These are phyloP conservation scores for Stereocaulon alpinum DNA, from an alignment of 495 filamentous ascomycete species.

Conservation along the genomic window DNA sequence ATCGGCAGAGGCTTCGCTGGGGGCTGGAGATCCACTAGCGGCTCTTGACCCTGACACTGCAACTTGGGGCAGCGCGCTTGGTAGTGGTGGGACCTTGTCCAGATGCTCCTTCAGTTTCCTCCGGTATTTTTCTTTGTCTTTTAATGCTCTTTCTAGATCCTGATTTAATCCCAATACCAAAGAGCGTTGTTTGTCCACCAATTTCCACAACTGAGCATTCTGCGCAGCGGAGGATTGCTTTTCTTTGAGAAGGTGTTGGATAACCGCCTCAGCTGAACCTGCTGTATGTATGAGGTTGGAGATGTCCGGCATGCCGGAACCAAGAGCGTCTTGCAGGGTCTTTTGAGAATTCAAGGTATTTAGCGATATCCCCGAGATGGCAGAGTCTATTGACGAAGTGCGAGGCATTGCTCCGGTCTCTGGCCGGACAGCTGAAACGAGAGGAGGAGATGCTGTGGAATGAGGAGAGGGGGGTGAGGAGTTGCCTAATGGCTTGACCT, in stretches of 20 bases:
- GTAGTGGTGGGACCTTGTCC: slow-evolving; percentile 39
- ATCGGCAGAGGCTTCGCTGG: slow-evolving; percentile 19
- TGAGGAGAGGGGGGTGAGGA: slow-evolving; percentile 23
- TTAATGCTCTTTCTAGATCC: slow-evolving; percentile 81
- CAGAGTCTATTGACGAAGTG: slow-evolving; percentile 91
- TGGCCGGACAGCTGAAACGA: slow-evolving; percentile 19
- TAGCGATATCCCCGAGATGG: slow-evolving; percentile 78
- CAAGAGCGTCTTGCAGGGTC: slow-evolving; percentile 45
- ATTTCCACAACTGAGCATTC: slow-evolving; percentile 85
- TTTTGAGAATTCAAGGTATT: slow-evolving; percentile 51
- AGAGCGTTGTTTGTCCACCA: slow-evolving; percentile 91
- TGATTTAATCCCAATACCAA: slow-evolving; percentile 92
- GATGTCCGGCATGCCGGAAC: slow-evolving; percentile 49
- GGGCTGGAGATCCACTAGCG: slow-evolving; percentile 18
- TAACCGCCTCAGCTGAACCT: slow-evolving; percentile 80
- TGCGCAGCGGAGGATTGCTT: slow-evolving; percentile 80
- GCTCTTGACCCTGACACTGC: slow-evolving; percentile 7
- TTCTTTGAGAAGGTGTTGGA: slow-evolving; percentile 80
- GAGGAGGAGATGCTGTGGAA: slow-evolving; percentile 16
- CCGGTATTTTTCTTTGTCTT: slow-evolving; percentile 89
- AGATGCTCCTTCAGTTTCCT: slow-evolving; percentile 77
- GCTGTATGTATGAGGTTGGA: slow-evolving; percentile 66
- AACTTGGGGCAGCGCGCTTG: slow-evolving; percentile 25
- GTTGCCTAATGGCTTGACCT: slow-evolving; percentile 8
- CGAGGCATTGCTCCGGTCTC: slow-evolving; percentile 48